Evolutionary conservation across 257 asterid species (phyloP).

Genomic region (Thymus mandschuricus): DNA sequence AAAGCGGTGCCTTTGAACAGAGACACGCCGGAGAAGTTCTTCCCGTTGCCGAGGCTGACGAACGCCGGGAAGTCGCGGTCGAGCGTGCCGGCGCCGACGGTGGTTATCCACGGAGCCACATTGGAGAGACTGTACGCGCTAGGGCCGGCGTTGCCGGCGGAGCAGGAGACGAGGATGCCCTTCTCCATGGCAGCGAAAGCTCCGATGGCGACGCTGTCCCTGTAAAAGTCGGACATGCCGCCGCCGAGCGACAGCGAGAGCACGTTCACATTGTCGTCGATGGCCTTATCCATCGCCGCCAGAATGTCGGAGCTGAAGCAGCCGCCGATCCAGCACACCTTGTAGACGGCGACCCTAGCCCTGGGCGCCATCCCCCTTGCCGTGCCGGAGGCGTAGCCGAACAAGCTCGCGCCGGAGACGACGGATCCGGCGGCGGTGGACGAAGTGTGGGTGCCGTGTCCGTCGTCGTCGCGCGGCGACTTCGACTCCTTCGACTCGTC

Average conservation of each 20-base stretch:
- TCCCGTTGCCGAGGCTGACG: slow-evolving; percentile 77
- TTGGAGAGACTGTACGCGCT: slow-evolving; percentile 58
- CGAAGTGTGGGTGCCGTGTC: slow-evolving; percentile 95
- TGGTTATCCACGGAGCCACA: slow-evolving; percentile 90
- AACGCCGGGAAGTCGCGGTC: slow-evolving; percentile 93
- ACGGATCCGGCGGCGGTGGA: slow-evolving; percentile 78
- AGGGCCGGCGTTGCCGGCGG: slow-evolving; percentile 92
- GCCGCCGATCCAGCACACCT: slow-evolving; percentile 86
- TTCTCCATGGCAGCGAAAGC: slow-evolving; percentile 86
- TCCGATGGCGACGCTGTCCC: slow-evolving; percentile 68
- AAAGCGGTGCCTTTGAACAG: slow-evolving; percentile 35
- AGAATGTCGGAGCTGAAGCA: slow-evolving; percentile 84
- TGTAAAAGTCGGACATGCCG: slow-evolving; percentile 56
- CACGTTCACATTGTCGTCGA: slow-evolving; percentile 71
- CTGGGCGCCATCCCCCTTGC: slow-evolving; percentile 94
- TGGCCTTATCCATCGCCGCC: slow-evolving; percentile 82
- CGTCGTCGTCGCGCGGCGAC: slow-evolving; percentile 90
- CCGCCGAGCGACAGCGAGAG: slow-evolving; percentile 85
- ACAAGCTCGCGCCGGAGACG: slow-evolving; percentile 69
- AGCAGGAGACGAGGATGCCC: slow-evolving; percentile 80
- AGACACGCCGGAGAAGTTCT: slow-evolving; percentile 74
- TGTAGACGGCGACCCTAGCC: slow-evolving; percentile 75
- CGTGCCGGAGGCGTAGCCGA: slow-evolving; percentile 79
- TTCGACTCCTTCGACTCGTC: slow-evolving; percentile 67
- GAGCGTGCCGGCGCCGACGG: slow-evolving; percentile 90